Base-by-base conservation (phyloP, 1,139 yeast species). In the Taiozyma onychis region DNA sequence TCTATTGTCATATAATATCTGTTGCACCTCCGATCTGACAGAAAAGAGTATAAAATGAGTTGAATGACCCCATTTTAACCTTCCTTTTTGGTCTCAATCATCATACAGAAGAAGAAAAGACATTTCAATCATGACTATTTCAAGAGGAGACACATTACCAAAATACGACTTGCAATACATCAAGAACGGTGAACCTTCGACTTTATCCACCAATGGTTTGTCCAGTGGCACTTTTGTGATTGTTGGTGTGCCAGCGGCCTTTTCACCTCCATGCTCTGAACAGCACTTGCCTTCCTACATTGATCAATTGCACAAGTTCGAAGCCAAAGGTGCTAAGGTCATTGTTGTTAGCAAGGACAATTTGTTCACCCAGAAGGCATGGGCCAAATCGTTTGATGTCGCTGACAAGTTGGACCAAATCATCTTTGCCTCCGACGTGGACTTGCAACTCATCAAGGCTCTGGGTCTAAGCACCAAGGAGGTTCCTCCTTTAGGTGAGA, bases 221-320 rank as follows among this genome's bases (percentile, higher is more conserved):
- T 39, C 41, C 10, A 47, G 47, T 32, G 55, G 58, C 18, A 50
- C 45, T 1, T 50, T 44, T 43, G 80, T 86, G 30, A 71, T 88
- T 55, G 88, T 89, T 43, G 80, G 89, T 49, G 93, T 86, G 30
- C 96, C 96, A 51, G 96, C 95, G 52, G 95, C 96, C n/a, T 88
- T 88, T 75, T 86, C 96, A 28, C 95, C 95, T 56, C 81, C 95
- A 13, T 88, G 96, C 70, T 80, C 91, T 43, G 89, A 81, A 57
- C 73, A 76, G 61, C 96, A 89, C 69, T 77, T 89, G 57, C 96
- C 96, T 24, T 83, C 81, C 14, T 87, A 75, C 68, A 70, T 88
- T 53, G 51, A 49, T 11, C 41, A 48, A 27, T 39, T 56, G 37
- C 66, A 71, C 51, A 70, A 77, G 46, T 59, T 76, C 51, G 65